These are phyloP conservation scores for Xylaria sp. DNA, from an alignment of 2,329 filamentous ascomycete genomes.

Conservation along the genomic window DNA sequence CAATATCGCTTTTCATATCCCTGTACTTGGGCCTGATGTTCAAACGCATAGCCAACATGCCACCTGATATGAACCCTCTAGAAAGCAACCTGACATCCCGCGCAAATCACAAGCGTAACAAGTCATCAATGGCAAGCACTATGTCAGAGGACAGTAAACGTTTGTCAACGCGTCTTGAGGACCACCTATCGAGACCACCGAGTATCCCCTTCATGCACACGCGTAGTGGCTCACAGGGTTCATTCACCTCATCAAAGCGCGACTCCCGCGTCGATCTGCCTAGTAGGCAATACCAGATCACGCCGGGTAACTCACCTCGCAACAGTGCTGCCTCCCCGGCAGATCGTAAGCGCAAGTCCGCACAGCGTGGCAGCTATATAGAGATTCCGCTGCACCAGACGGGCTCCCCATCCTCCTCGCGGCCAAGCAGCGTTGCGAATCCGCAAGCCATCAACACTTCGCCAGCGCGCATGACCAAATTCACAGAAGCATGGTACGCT, in stretches of 20 bases:
- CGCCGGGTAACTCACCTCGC: slow-evolving; percentile 51
- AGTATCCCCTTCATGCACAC: slow-evolving; percentile 85
- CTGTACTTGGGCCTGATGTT: slow-evolving; percentile 82
- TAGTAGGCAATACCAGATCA: slow-evolving; percentile 64
- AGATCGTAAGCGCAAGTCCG: slow-evolving; percentile 60
- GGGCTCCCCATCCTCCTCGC: slow-evolving; percentile 39
- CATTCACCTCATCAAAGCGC: slow-evolving; percentile 60
- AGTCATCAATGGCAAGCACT: slow-evolving; percentile 62
- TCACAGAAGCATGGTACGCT: slow-evolving; percentile 65
- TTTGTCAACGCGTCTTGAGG: slow-evolving; percentile 58
- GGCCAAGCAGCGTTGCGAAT: slow-evolving; percentile 37
- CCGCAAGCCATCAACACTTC: slow-evolving; percentile 45
- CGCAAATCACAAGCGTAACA: slow-evolving; percentile 77
- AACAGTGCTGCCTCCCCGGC: slow-evolving; percentile 56
- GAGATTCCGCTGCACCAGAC: slow-evolving; percentile 60
- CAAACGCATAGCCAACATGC: slow-evolving; percentile 81
- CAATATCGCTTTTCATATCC: slow-evolving; percentile 75
- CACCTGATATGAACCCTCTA: slow-evolving; percentile 94
- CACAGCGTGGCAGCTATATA: slow-evolving; percentile 58
- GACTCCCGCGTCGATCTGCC: slow-evolving; percentile 66
- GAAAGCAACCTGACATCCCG: slow-evolving; percentile 85
- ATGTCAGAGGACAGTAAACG: slow-evolving; percentile 67
- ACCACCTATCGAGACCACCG: slow-evolving; percentile 57
- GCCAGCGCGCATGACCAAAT: slow-evolving; percentile 56
- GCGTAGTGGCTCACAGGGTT: slow-evolving; percentile 70